Percentiles rank a stretch among this genome's conserved stretches.
phyloP scores from a whole-genome alignment of 257 asterid genomes.

The Orobanche coerulescens region DNA sequence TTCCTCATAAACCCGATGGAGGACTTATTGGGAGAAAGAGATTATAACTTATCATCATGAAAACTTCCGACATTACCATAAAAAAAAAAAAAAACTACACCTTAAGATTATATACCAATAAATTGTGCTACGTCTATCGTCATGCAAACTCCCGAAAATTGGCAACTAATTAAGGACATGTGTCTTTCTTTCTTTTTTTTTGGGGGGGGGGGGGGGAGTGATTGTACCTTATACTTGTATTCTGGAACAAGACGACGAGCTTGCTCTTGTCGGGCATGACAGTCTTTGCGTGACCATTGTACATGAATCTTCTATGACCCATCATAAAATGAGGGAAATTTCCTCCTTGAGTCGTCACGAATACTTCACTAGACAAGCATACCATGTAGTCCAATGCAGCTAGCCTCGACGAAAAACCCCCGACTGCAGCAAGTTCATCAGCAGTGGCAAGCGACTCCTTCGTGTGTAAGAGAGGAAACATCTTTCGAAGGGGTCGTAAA shows the following conservation, averaged over 20 bases:
- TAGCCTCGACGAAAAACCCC: conserved; percentile 70
- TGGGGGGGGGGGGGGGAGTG: not conserved
- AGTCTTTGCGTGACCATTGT: conserved; percentile 81
- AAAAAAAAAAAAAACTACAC: too few species aligned
- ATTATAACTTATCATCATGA: not conserved
- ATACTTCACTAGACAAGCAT: conserved; percentile 78
- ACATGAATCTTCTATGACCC: conserved; percentile 77
- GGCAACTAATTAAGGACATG: not conserved
- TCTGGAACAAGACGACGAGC: conserved; percentile 58
- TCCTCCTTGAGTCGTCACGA: conserved; percentile 94
- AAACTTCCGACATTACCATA: too few species aligned
- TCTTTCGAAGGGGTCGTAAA: conserved; percentile 55
- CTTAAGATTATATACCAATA: too few species aligned
- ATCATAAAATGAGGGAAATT: conserved; percentile 88
- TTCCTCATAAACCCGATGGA: not conserved
- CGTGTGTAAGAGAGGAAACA: conserved; percentile 77
- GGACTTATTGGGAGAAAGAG: too few species aligned
- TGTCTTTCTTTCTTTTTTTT: too few species aligned
- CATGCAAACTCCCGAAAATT: not conserved
- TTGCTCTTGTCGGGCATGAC: conserved; percentile 76
- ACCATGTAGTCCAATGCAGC: conserved; percentile 86
- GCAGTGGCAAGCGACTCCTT: conserved; percentile 63
- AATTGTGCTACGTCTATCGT: too few species aligned
- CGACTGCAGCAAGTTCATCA: conserved; percentile 62
- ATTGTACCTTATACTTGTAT: conserved; percentile 54